phyloP scores from a whole-genome alignment of 164 flowering plant species.

The Amborella trichopoda region DNA sequence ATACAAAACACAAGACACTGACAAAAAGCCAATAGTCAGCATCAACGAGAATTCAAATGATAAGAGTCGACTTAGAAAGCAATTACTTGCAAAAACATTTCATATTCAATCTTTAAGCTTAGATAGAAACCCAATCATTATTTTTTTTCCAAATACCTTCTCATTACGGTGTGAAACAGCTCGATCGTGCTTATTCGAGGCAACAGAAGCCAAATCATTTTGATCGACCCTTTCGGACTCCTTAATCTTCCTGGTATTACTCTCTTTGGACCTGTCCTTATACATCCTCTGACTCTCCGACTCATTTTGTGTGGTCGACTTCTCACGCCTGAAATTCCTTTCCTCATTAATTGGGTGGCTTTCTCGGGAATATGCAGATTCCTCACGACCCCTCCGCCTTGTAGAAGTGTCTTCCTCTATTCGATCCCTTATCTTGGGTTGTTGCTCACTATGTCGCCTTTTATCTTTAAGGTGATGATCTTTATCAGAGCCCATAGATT shows the following conservation, averaged over 20 bases:
- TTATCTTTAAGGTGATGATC: conserved; percentile 45
- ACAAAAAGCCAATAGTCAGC: too few species aligned
- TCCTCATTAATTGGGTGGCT: conserved; percentile 36
- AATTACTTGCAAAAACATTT: too few species aligned
- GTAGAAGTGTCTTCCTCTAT: conserved; percentile 37
- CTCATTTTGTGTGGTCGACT: conserved; percentile 38
- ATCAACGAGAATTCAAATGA: too few species aligned
- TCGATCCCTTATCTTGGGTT: conserved; percentile 45
- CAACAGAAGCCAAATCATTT: conserved; percentile 6
- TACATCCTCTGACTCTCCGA: conserved; percentile 36
- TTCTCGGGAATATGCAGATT: conserved; percentile 40
- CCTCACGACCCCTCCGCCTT: conserved; percentile 63
- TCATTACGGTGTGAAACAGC: conserved; percentile 27
- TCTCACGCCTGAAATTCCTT: conserved; percentile 56
- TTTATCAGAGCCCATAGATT: conserved; percentile 34
- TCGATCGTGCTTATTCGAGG: not conserved
- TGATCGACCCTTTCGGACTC: conserved; percentile 42
- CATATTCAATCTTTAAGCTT: too few species aligned
- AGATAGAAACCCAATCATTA: too few species aligned
- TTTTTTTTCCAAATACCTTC: too few species aligned
- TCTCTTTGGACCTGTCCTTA: conserved; percentile 48
- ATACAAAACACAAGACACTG: too few species aligned
- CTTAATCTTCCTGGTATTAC: conserved; percentile 31
- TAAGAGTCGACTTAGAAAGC: too few species aligned
- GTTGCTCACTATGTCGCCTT: conserved; percentile 44